Evolutionary conservation across 2,329 filamentous ascomycete species (phyloP), one percentile per base, ranked within the genome.

Genomic region (Neurospora sp.): DNA sequence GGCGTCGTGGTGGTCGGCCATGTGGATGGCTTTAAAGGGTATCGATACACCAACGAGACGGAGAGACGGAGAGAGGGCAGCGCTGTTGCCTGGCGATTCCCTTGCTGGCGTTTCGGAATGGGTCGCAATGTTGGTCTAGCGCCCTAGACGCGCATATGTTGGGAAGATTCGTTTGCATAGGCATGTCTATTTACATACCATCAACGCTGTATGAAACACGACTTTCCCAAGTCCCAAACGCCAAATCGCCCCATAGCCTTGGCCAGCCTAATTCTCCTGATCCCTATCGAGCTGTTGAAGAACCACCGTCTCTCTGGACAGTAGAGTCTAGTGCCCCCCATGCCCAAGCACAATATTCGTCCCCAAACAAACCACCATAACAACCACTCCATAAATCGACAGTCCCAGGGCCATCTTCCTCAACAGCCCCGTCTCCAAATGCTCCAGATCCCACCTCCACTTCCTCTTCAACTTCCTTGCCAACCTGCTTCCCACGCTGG

Each of bases 361-460:
- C 62, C 88, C 82, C 75, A 99, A 81, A 78, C 94, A 98, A 66
- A 95, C 89, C 37, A 92, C 82, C 96, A 99, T 98, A 68, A 99
- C 93, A 67, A 91, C 81, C 8, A 92, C 74, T 23, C 96, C 96
- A 77, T 99, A 99, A 8, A 93, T 83, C 8, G 92, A 90, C 71
- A 99, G 82, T 0, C 83, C 90, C 66, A 97, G 82, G 68, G 93
- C 90, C 72, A 92, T 80, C 76, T 88, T 91, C 70, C 96, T 86
- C 69, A 98, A 79, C 84, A 85, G 70, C 74, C 86, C 78, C 79
- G 88, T 82, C 82, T 88, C 88, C 79, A 94, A 74, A 82, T 89
- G 82, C 81, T 90, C 81, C 72, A 89, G 78, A 75, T 87, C 83
- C 87, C 87, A 85, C 73, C 86, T 81, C 85, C 84, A 84, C 82